Base-by-base conservation (phyloP, 1,284 basidiomycete genomes). In the Sporisorium graminicola region DNA sequence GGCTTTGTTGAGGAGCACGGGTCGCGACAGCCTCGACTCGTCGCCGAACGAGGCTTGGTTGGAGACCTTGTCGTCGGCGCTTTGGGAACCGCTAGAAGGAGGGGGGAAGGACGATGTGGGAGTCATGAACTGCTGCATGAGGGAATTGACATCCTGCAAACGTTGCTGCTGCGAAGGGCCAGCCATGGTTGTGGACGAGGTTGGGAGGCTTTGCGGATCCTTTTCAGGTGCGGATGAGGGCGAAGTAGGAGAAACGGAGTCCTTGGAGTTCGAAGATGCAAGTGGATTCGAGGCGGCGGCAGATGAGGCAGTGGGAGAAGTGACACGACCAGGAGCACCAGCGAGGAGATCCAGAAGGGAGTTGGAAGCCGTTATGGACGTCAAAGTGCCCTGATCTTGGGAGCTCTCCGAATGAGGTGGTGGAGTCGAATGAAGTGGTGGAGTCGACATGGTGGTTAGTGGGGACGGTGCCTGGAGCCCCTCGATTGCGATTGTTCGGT, bases 291-390 rank as follows among this genome's bases (percentile, higher is more conserved):
- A 20, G 35, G 18, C 18, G 1, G 59, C 20, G n/a, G 42, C 37
- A 27, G 58, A n/a, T 14, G 64, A 37, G 10, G 72, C 44, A 16
- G 66, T 16, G 16, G 72, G 66, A 4, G 66, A 65, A 18, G 59
- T 70, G 58, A 70, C 44, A 22, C 72, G 57, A 31, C 40, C 62
- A 9, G 72, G 55, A 9, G 72, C 72, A n/a, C 66, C 72, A 18
- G 62, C 72, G n/a, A 70, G 54, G n/a, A 74, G 66, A 44, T 74
- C 72, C 22, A 74, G 54, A 7, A 74, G 58, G 9, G 62, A 64
- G 52, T 70, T 74, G 54, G 72, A 70, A 5, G 66, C 22, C 16
- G 71, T 26, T 6, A 57, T 33, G 14, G 59, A 37, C 1, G 40
- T n/a, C n/a, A 44, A 47, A 20, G 20, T 22, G 9, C 27, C n/a